Percentiles rank a stretch among this genome's conserved stretches.
phyloP scores from a whole-genome alignment of 169 alveolate genomes.

The Cardiosporidium cionae region DNA sequence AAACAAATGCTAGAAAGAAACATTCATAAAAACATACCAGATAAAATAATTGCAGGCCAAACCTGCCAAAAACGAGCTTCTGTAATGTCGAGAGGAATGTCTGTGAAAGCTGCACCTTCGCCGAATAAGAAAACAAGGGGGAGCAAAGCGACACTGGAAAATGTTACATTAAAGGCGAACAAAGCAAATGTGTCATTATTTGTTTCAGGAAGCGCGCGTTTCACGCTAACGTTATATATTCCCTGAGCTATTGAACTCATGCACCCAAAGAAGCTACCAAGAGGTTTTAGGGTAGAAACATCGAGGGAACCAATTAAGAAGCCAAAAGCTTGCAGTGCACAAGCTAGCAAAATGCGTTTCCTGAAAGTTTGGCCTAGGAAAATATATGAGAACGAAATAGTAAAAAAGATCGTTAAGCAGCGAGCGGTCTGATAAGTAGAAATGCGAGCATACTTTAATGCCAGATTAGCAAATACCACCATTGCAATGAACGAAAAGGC shows the following conservation, averaged over 20 bases:
- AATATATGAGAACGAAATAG: constrained; percentile 32
- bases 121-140: constrained; percentile 30
- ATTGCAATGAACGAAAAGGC: constrained; percentile 42
- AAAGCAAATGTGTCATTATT: constrained; percentile 13
- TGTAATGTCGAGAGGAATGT: constrained; percentile 1
- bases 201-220: constrained; percentile 19
- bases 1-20: no score
- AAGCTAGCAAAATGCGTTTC: constrained; percentile 32
- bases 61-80: not conserved
- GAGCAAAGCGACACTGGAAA: constrained; percentile 24
- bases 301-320: constrained; percentile 42
- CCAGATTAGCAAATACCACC: constrained; percentile 42
- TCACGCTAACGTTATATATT: constrained; percentile 41
- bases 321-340: constrained; percentile 40
- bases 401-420: constrained; percentile 42
- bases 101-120: constrained; percentile 5
- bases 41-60: not conserved
- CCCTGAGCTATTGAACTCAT: constrained; percentile 46
- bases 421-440: constrained; percentile 56
- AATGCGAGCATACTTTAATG: constrained; percentile 43
- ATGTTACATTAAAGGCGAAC: constrained; percentile 23
- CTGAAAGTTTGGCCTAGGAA: constrained; percentile 30
- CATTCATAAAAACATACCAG: no score
- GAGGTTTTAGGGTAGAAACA: constrained; percentile 14
- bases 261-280: constrained; percentile 39